A percentile compares a stretch with the other conserved stretches of the same genome.
Evolutionary conservation across 2,329 filamentous ascomycete species (phyloP).

Genomic region (Penicillium sp.): DNA sequence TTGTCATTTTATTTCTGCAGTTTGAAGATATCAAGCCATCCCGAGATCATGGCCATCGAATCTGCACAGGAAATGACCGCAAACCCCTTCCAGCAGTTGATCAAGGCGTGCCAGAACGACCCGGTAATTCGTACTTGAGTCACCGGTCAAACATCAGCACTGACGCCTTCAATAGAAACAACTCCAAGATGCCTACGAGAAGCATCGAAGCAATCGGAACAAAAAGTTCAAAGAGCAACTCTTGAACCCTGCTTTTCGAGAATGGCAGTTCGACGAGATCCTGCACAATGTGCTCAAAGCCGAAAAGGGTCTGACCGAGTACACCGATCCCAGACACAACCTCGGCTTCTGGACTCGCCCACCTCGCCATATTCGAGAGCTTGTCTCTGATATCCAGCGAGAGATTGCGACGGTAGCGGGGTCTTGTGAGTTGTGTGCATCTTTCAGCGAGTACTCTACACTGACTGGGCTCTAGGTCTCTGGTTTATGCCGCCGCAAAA

Average conservation of each 20-base stretch:
- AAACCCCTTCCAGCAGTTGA: constrained; percentile 73
- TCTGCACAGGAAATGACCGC: neutral
- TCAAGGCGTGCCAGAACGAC: constrained; percentile 61
- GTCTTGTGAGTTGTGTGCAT: constrained; percentile 56
- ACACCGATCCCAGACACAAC: constrained; percentile 71
- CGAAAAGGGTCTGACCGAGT: constrained; percentile 57
- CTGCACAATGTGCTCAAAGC: constrained; percentile 64
- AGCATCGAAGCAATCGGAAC: constrained; percentile 71
- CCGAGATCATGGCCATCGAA: constrained; percentile 6
- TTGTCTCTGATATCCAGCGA: constrained; percentile 65
- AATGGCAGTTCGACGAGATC: constrained; percentile 70
- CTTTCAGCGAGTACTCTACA: neutral
- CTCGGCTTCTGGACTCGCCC: constrained; percentile 86
- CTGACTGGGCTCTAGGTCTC: constrained; percentile 50
- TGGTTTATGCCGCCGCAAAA: constrained; percentile 79
- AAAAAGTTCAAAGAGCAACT: constrained; percentile 69
- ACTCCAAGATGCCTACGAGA: constrained; percentile 65
- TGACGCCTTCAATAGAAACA: constrained; percentile 37
- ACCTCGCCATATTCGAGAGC: constrained; percentile 61
- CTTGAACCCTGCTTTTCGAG: constrained; percentile 60
- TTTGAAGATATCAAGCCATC: neutral
- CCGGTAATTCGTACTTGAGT: constrained; percentile 49
- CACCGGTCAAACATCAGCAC: neutral
- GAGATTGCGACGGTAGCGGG: constrained; percentile 56
- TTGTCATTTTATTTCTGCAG: no score